phyloP scores from a whole-genome alignment of 2,329 filamentous ascomycete genomes.

The Aureobasidium leucospermi region DNA sequence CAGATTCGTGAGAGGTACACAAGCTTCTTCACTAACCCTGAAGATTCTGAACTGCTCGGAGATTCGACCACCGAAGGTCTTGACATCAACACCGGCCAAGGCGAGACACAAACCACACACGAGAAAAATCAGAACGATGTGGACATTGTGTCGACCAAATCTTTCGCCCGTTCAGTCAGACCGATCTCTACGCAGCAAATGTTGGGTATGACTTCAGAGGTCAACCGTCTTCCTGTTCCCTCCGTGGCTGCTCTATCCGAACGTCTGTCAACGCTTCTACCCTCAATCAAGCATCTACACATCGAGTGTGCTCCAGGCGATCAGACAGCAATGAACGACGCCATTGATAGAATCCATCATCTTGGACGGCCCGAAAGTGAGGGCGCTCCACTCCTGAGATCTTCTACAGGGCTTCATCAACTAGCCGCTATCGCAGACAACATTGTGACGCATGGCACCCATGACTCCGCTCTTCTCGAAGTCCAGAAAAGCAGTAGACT shows the following conservation, averaged over 20 bases:
- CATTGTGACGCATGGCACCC: constrained; percentile 30
- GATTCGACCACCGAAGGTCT: constrained; percentile 4
- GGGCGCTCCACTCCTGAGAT: constrained; percentile 18
- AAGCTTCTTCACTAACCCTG: constrained; percentile 39
- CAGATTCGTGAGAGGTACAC: constrained; percentile 37
- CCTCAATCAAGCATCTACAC: constrained; percentile 35
- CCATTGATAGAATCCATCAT: constrained; percentile 30
- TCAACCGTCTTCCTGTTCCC: constrained; percentile 40
- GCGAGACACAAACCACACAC: neutral
- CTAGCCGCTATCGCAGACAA: constrained; percentile 31
- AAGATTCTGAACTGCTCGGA: constrained; percentile 25
- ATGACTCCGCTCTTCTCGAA: constrained; percentile 24
- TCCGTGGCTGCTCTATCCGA: constrained; percentile 39
- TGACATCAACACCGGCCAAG: neutral
- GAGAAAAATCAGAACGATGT: neutral
- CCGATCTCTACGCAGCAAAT: constrained; percentile 36
- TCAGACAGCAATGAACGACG: constrained; percentile 30
- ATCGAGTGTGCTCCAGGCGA: constrained; percentile 29
- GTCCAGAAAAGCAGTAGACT: constrained; percentile 18
- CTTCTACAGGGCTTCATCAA: constrained; percentile 31
- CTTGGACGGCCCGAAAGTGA: constrained; percentile 23
- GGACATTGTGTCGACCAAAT: constrained; percentile 4
- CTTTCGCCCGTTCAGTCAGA: constrained; percentile 12
- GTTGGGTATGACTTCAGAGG: constrained; percentile 34
- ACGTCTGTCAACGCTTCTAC: constrained; percentile 39